Conservation (phyloP, 2,329 filamentous ascomycete species). For the Epichloe aotearoae region DNA sequence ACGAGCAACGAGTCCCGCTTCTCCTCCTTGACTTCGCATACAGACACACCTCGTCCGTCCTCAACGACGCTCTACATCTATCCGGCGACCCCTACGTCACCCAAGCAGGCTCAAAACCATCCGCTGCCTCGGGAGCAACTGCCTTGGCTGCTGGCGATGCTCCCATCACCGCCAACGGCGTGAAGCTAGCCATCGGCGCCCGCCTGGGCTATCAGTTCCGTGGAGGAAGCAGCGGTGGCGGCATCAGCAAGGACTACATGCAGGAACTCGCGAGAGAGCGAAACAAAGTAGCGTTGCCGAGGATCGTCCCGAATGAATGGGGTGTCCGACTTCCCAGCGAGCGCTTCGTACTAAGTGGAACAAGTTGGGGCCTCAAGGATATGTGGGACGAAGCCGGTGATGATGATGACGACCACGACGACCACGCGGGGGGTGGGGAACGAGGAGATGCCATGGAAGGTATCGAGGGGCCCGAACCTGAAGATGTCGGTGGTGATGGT, state of each 20-base stretch:
- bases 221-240: conserved; percentile 36
- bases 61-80: conserved; percentile 58
- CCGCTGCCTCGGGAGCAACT: conserved; percentile 34
- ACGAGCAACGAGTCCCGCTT: conserved; percentile 70
- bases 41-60: conserved; percentile 60
- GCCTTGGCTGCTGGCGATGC: conserved; percentile 37
- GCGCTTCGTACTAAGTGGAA: conserved; percentile 53
- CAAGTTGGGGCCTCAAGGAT: conserved; percentile 50
- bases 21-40: conserved; percentile 80
- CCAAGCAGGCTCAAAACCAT: conserved; percentile 40
- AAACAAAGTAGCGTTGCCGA: conserved; percentile 53
- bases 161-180: conserved; percentile 49
- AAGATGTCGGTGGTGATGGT: conserved; percentile 31
- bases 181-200: conserved; percentile 59
- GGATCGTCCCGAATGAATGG: conserved; percentile 52
- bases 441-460: conserved; percentile 37
- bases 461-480: conserved; percentile 27
- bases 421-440: conserved; percentile 28
- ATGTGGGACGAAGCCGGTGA: conserved; percentile 39
- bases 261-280: conserved; percentile 58
- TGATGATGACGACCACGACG: conserved; percentile 28
- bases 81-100: conserved; percentile 53
- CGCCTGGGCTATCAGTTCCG: conserved; percentile 58
- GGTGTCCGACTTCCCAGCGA: conserved; percentile 53
- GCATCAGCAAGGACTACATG: conserved; percentile 61